These are phyloP conservation scores for Pseudogymnoascus sp. DNA, from an alignment of 2,329 filamentous ascomycete genomes.

Conservation along the genomic window DNA sequence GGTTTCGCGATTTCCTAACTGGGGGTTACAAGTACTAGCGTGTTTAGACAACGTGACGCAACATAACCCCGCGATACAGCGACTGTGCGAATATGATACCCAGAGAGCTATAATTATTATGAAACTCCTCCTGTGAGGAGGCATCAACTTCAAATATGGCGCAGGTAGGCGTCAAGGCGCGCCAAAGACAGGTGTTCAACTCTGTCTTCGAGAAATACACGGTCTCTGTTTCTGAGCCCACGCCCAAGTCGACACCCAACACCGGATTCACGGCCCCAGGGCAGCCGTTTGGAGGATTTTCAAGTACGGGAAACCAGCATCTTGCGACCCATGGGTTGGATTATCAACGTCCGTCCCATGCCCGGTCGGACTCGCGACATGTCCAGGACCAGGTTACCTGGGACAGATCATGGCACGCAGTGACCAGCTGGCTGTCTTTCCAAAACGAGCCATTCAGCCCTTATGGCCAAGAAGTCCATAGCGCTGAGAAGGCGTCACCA, in stretches of 20 bases:
- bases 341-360: neutral
- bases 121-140: slow-evolving; percentile 3
- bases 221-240: slow-evolving; percentile 23
- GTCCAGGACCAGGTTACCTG: slow-evolving; percentile 41
- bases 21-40: neutral
- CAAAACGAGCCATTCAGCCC: slow-evolving; percentile 33
- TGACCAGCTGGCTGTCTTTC: slow-evolving; percentile 49
- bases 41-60: slow-evolving; percentile 6
- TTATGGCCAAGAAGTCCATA: slow-evolving; percentile 33
- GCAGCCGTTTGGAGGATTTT: slow-evolving; percentile 21
- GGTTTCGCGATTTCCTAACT: slow-evolving; percentile 6
- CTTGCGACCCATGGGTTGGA: neutral
- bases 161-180: slow-evolving; percentile 1
- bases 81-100: slow-evolving; percentile 6
- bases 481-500: neutral
- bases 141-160: slow-evolving; percentile 6
- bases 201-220: slow-evolving; percentile 23
- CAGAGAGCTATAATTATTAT: slow-evolving; percentile 4
- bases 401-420: slow-evolving; percentile 54
- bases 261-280: slow-evolving; percentile 19
- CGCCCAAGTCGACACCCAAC: slow-evolving; percentile 22
- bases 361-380: neutral
- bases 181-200: slow-evolving; percentile 24
- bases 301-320: neutral
- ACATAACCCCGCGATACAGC: slow-evolving; percentile 1